Conservation (phyloP, 1,284 basidiomycete genomes). For the Polyporus tsugae region DNA sequence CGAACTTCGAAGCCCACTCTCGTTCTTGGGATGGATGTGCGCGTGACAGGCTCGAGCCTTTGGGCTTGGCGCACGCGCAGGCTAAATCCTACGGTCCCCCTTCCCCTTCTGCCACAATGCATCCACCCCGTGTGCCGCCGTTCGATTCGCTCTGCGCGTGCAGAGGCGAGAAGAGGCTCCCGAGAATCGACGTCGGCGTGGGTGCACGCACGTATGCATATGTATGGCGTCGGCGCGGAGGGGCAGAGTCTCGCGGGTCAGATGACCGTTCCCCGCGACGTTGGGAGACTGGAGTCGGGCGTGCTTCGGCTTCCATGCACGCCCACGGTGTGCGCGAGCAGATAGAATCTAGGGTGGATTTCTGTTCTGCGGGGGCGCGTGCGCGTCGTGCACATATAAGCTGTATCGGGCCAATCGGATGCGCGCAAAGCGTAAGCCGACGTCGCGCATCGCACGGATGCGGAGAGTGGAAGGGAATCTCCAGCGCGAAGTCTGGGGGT, state of each 20-base stretch:
- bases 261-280: slow-evolving; percentile 6
- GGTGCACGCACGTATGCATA: neutral
- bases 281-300: neutral
- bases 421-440: neutral
- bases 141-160: neutral
- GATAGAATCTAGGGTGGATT: neutral
- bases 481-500: neutral
- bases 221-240: neutral
- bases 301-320: slow-evolving; percentile 1
- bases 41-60: neutral
- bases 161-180: neutral
- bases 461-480: neutral
- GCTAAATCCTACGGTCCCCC: neutral
- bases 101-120: neutral
- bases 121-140: neutral
- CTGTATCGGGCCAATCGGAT: slow-evolving; percentile 6
- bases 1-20: neutral
- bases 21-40: neutral
- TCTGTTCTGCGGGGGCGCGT: slow-evolving; percentile 2
- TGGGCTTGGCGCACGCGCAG: neutral
- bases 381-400: neutral
- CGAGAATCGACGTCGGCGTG: neutral
- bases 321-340: neutral
- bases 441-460: slow-evolving; percentile 9
- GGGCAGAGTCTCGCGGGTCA: neutral